These are phyloP conservation scores for Arxiozyma heterogenica DNA, from an alignment of 1,139 yeast species.

Conservation along the genomic window DNA sequence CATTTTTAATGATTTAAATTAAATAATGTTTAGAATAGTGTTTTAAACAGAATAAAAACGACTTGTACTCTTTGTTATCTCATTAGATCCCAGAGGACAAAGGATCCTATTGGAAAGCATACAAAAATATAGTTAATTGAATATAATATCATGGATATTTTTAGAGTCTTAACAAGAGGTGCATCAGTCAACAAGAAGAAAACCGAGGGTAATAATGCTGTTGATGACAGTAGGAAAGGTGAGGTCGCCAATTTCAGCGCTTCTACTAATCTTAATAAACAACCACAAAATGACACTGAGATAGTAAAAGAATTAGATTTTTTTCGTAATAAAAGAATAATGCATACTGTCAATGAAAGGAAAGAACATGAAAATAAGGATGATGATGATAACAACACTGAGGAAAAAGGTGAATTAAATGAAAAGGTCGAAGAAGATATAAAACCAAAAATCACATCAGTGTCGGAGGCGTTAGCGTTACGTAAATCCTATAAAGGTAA, in stretches of 20 bases:
- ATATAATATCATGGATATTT: conserved; percentile 67
- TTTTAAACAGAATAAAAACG: background rate
- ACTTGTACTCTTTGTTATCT: background rate
- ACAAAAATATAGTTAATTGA: background rate
- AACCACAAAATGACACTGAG: conserved; percentile 34
- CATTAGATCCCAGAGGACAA: no score
- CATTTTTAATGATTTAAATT: background rate
- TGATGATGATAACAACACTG: conserved; percentile 21
- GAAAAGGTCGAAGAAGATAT: conserved; percentile 29
- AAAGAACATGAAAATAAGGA: conserved; percentile 15
- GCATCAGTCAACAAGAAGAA: conserved; percentile 56
- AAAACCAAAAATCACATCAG: conserved; percentile 42
- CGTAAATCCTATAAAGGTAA: conserved; percentile 52
- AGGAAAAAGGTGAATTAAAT: conserved; percentile 18
- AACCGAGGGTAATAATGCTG: background rate
- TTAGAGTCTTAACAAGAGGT: conserved; percentile 75
- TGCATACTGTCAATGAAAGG: conserved; percentile 21
- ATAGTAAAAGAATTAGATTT: conserved; percentile 61
- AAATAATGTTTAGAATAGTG: background rate
- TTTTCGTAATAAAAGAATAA: conserved; percentile 48
- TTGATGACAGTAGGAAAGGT: conserved; percentile 10
- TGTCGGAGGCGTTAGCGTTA: conserved; percentile 48
- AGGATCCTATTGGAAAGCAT: background rate
- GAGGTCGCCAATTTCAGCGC: conserved; percentile 22
- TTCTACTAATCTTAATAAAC: conserved; percentile 11